Evolutionary conservation across 345 rosid species (phyloP).

Genomic region (Bretschneidera sinensis): DNA sequence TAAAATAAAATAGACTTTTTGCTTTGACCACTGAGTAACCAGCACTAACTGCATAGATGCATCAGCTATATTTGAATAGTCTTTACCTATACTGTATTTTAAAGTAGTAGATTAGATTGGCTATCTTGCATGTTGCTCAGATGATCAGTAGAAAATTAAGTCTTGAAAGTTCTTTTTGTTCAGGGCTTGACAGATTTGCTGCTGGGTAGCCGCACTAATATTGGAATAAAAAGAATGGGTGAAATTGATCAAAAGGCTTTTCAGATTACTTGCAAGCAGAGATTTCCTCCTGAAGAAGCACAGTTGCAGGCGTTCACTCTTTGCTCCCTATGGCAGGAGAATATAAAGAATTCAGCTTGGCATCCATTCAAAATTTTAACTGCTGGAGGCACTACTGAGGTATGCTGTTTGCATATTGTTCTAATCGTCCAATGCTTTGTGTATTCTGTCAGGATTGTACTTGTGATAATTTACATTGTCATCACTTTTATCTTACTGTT

Average conservation of each 20-base stretch:
- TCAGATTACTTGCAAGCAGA: conserved; percentile 43
- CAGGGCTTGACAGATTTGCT: conserved; percentile 51
- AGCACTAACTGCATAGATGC: background rate
- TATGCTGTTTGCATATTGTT: background rate
- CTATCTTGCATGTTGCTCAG: background rate
- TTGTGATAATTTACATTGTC: too few species aligned
- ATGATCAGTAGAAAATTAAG: too few species aligned
- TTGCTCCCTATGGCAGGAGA: conserved; percentile 73
- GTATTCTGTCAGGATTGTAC: background rate
- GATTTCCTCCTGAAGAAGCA: conserved; percentile 46
- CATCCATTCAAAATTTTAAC: conserved; percentile 52
- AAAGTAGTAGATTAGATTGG: background rate
- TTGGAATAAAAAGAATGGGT: conserved; percentile 78
- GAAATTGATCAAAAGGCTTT: conserved; percentile 65
- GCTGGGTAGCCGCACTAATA: conserved; percentile 28
- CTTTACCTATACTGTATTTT: too few species aligned
- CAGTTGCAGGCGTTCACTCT: conserved; percentile 39
- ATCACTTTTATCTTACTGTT: too few species aligned
- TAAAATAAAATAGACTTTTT: too few species aligned
- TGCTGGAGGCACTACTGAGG: conserved; percentile 18
- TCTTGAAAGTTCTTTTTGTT: background rate
- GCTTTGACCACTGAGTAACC: background rate
- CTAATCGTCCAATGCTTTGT: background rate
- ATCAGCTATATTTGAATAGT: too few species aligned
- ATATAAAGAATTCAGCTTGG: conserved; percentile 53